Evolutionary conservation across 371 early-diverging fungal genomes (phyloP).

Genomic region (Funneliformis caledonium): DNA sequence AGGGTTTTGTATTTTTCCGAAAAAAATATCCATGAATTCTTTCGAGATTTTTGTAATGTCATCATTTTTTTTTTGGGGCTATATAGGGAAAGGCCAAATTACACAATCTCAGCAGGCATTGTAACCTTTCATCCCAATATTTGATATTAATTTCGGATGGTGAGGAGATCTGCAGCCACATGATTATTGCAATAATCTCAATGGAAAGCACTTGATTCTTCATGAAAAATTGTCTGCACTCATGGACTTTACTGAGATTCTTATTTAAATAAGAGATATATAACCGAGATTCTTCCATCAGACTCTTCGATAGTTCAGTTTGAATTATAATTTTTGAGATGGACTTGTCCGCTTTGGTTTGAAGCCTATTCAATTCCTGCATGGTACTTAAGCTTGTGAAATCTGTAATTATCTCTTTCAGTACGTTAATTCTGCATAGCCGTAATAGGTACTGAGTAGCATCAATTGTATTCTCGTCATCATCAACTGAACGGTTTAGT

Average conservation of each 20-base stretch:
- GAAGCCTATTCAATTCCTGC: background rate
- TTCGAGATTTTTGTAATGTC: background rate
- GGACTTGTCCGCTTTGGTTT: background rate
- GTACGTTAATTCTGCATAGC: constrained; percentile 16
- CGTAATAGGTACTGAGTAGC: background rate
- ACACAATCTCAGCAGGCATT: background rate
- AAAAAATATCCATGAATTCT: constrained; percentile 11
- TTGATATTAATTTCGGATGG: background rate
- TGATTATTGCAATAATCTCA: constrained; percentile 13
- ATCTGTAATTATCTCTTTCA: background rate
- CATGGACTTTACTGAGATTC: background rate
- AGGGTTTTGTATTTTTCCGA: background rate
- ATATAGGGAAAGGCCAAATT: background rate
- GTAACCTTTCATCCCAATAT: too few relatives aligned
- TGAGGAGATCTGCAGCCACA: background rate
- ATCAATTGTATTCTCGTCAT: background rate
- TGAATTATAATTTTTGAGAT: background rate
- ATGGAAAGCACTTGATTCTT: background rate
- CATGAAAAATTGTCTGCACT: constrained; percentile 9
- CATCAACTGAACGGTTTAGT: background rate
- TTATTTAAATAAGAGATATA: constrained; percentile 25
- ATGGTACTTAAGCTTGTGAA: background rate
- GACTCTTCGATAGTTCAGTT: background rate
- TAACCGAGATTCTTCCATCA: constrained; percentile 9
- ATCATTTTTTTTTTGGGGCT: background rate